Evolutionary conservation across 768 basidiomycete species (phyloP).

Genomic region (Lactifluus subvellereus): DNA sequence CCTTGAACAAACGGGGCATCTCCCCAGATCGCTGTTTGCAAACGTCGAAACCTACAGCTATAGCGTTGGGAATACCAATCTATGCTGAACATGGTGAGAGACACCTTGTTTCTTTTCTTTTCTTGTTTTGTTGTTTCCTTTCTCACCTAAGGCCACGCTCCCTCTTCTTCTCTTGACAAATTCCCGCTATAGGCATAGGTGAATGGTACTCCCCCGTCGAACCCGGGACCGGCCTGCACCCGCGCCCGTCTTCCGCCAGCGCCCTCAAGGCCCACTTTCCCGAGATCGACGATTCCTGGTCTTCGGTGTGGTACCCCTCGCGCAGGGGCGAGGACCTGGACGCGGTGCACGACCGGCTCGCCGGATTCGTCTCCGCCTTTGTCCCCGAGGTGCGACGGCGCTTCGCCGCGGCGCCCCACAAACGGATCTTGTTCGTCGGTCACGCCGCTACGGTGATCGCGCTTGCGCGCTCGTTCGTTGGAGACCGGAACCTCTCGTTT

Average conservation of each 20-base stretch:
- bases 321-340: conserved; percentile 67
- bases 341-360: conserved; percentile 55
- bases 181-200: conserved; percentile 43
- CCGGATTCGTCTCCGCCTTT: conserved; percentile 47
- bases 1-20: neutral
- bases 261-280: conserved; percentile 51
- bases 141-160: too few species aligned
- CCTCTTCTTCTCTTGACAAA: neutral
- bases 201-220: conserved; percentile 77
- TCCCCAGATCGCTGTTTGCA: conserved; percentile 78
- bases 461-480: conserved; percentile 53
- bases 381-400: conserved; percentile 44
- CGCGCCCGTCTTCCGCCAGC: conserved; percentile 56
- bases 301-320: conserved; percentile 59
- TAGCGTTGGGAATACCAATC: conserved; percentile 58
- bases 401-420: conserved; percentile 38
- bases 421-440: conserved; percentile 54
- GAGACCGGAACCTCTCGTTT: conserved; percentile 34
- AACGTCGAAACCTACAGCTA: conserved; percentile 61
- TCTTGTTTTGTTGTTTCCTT: too few species aligned
- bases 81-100: conserved; percentile 70
- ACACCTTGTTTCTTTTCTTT: neutral
- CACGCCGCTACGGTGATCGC: conserved; percentile 75
- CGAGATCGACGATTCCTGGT: conserved; percentile 55
- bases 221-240: conserved; percentile 66